Evolutionary conservation across 768 basidiomycete genomes (phyloP).

Genomic region (Rhizopogon vinicolor): DNA sequence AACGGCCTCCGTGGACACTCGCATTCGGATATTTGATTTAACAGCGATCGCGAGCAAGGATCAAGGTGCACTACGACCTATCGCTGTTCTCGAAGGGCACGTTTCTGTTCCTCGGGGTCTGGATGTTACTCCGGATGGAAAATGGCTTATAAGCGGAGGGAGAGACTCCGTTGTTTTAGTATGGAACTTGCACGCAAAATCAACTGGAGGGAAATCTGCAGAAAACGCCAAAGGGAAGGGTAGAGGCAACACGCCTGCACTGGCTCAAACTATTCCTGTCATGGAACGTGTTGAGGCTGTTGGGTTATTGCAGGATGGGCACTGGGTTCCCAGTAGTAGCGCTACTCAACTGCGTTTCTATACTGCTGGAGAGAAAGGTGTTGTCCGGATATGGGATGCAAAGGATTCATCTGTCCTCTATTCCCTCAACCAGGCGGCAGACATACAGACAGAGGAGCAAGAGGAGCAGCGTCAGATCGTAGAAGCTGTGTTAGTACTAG

Average conservation of each 20-base stretch:
- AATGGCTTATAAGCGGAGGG: constrained; percentile 88
- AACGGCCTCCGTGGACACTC: constrained; percentile 89
- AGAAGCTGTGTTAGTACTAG: constrained; percentile 68
- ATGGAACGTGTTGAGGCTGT: constrained; percentile 87
- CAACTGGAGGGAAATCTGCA: constrained; percentile 5
- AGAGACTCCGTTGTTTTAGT: constrained; percentile 89
- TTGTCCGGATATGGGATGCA: constrained; percentile 82
- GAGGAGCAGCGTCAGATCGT: constrained; percentile 85
- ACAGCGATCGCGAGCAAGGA: constrained; percentile 56
- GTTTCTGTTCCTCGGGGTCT: constrained; percentile 91
- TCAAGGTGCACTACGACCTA: constrained; percentile 54
- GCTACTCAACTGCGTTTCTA: constrained; percentile 58
- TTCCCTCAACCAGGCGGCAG: constrained; percentile 46
- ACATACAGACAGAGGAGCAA: constrained; percentile 35
- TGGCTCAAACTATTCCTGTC: constrained; percentile 77
- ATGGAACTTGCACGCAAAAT: constrained; percentile 65
- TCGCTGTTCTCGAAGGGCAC: constrained; percentile 90
- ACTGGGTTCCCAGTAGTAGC: constrained; percentile 32
- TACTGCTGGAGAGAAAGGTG: constrained; percentile 89
- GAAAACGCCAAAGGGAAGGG: constrained; percentile 28
- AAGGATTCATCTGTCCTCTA: constrained; percentile 57
- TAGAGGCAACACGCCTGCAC: constrained; percentile 52
- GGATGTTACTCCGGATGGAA: constrained; percentile 79
- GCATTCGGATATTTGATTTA: constrained; percentile 90
- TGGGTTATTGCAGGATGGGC: constrained; percentile 57